Evolutionary conservation across 805 yeast species (phyloP), one percentile per base, ranked within the genome.

Genomic region (Vanderwaltozyma verrucispora): DNA sequence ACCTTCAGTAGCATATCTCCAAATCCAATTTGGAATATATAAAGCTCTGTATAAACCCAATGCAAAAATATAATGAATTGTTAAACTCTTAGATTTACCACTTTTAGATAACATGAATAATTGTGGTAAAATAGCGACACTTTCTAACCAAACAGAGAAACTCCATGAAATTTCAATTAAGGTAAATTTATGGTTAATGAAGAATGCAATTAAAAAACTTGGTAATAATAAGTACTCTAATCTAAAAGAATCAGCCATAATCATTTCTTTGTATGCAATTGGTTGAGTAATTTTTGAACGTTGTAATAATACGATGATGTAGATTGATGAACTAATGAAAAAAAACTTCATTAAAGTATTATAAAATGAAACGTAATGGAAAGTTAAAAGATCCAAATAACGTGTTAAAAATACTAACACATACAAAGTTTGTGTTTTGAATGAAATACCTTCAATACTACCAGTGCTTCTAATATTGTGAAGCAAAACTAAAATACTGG

Each of bases 11-110:
- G 64, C 64, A 64, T 79, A 85, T 59, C 96, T 75, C 71, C 87
- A 92, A 47, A 87, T 58, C 98, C 98, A 92, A 63, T 89, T 92
- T 46, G 95, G 94, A 48, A 92, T 75, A 59, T 92, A 92, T 36
- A 92, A 67, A 0, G 89, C 82, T 48, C 98, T 71, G 68, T 92
- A 92, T 2, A 81, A 48, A 13, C 98, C 98, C 54, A 92, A 67
- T 1, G 96, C 95, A 60, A 89, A 88, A 44, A 92, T 85, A 60
- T 92, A 92, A 60, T 92, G 96, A 35, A 80, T 72, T 3, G 97
- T 92, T 53, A 92, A 69, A 44, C 83, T 73, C 57, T 83, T 82
- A 3, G 96, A 88, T 50, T 82, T 81, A 14, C 96, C 96, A 2
- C 89, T 77, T 47, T 81, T 79, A 55, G 88, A 95, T 41, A 92